A percentile compares a stretch with the other conserved stretches of the same genome.
Evolutionary conservation across 2,329 filamentous ascomycete species (phyloP).

Genomic region (Phoma sp.): DNA sequence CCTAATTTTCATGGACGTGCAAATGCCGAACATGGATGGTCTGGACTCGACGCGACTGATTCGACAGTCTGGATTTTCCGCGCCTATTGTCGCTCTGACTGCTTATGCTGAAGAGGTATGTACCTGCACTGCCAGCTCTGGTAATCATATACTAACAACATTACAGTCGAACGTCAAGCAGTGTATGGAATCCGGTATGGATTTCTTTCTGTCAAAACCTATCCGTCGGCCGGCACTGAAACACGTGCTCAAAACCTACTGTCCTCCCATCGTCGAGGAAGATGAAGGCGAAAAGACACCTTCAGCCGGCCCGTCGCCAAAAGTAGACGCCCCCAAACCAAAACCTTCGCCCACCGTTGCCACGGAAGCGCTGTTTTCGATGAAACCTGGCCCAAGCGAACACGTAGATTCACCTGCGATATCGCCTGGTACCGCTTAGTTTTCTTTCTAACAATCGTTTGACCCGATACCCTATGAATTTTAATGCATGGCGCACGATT

Average conservation of each 20-base stretch:
- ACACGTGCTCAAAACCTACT: conserved; percentile 81
- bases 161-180: conserved; percentile 40
- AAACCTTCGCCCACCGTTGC: not conserved
- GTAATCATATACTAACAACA: conserved; percentile 13
- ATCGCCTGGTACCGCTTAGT: conserved; percentile 5
- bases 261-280: conserved; percentile 81
- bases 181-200: conserved; percentile 84
- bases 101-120: conserved; percentile 90
- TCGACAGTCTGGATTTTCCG: conserved; percentile 82
- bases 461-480: conserved; percentile 19
- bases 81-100: conserved; percentile 88
- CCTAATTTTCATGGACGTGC: conserved; percentile 94
- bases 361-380: conserved; percentile 3
- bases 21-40: conserved; percentile 92
- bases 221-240: conserved; percentile 86
- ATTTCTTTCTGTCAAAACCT: conserved; percentile 79
- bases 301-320: conserved; percentile 12
- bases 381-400: not conserved
- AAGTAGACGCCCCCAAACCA: not conserved
- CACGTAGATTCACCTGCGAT: conserved; percentile 16
- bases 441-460: conserved; percentile 5
- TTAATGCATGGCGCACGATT: conserved; percentile 14
- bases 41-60: conserved; percentile 86
- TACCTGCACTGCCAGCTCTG: not conserved
- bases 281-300: conserved; percentile 55